These are phyloP conservation scores for Lactifluus volemus DNA, from an alignment of 768 basidiomycete genomes.

Conservation along the genomic window DNA sequence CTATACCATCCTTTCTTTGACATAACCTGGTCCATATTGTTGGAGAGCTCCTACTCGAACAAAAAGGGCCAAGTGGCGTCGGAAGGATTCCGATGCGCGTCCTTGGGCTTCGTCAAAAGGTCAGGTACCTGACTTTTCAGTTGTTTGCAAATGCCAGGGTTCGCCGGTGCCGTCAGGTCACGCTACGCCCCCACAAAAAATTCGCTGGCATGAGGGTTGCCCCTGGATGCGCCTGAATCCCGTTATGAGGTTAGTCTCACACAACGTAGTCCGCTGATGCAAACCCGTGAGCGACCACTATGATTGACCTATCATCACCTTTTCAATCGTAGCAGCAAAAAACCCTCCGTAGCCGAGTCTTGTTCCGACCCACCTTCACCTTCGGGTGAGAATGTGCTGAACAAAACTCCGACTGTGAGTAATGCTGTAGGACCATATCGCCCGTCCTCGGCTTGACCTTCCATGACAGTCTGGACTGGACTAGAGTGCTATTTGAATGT, in stretches of 20 bases:
- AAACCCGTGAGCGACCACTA: neutral
- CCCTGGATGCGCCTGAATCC: neutral
- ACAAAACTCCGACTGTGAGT: neutral
- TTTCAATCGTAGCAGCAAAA: neutral
- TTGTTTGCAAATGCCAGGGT: neutral
- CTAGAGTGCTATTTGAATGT: neutral
- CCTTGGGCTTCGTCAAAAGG: neutral
- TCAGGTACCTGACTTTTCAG: neutral
- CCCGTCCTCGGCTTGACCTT: neutral
- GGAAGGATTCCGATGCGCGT: neutral
- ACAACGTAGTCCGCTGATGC: neutral
- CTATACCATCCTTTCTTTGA: neutral
- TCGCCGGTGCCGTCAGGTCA: neutral
- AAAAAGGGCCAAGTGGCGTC: neutral
- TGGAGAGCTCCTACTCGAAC: neutral
- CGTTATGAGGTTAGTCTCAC: neutral
- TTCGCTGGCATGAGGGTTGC: neutral
- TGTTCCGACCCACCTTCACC: neutral
- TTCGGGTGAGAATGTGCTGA: neutral
- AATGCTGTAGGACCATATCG: neutral
- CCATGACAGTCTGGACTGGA: neutral
- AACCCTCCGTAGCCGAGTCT: neutral
- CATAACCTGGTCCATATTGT: neutral
- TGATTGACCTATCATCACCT: neutral
- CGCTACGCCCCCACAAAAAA: neutral